Percentiles rank a stretch among this genome's conserved stretches.
Evolutionary conservation across 441 rosid genomes (phyloP).

Genomic region (Gossypium lobatum): DNA sequence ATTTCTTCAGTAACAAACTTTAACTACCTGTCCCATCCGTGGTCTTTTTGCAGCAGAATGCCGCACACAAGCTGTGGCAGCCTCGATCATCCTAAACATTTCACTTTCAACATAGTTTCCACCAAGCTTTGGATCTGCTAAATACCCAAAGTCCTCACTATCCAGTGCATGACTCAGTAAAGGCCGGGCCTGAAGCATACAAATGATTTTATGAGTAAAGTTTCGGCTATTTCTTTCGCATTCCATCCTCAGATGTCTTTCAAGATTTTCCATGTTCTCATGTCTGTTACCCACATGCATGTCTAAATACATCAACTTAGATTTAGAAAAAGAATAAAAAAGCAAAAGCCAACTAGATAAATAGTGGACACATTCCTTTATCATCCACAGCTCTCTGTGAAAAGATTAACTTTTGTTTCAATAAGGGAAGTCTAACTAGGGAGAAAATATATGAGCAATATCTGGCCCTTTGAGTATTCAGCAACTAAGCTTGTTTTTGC

Average conservation of each 20-base stretch:
- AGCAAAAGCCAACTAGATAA: neutral
- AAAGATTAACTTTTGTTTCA: neutral
- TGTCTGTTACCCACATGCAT: neutral
- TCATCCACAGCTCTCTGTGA: neutral
- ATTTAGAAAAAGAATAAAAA: neutral
- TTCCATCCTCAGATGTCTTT: conserved; percentile 1
- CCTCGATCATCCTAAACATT: conserved; percentile 77
- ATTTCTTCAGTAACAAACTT: neutral
- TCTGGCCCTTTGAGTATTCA: neutral
- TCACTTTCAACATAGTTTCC: conserved; percentile 48
- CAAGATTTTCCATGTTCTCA: neutral
- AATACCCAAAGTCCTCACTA: conserved; percentile 41
- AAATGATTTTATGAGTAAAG: neutral
- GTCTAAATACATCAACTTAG: neutral
- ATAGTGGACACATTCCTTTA: too few species aligned
- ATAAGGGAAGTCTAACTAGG: neutral
- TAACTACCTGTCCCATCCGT: conserved; percentile 74
- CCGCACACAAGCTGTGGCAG: conserved; percentile 82
- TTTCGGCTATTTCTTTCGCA: neutral
- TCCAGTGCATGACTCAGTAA: conserved; percentile 63
- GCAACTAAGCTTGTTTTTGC: neutral
- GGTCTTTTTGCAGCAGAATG: conserved; percentile 86
- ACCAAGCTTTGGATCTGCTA: conserved; percentile 68
- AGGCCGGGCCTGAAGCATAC: conserved; percentile 68
- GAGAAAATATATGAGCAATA: neutral